A percentile compares a stretch with the other conserved stretches of the same genome.
Evolutionary conservation across 148 eudicot species (phyloP).

Genomic region (Bassia scoparia): DNA sequence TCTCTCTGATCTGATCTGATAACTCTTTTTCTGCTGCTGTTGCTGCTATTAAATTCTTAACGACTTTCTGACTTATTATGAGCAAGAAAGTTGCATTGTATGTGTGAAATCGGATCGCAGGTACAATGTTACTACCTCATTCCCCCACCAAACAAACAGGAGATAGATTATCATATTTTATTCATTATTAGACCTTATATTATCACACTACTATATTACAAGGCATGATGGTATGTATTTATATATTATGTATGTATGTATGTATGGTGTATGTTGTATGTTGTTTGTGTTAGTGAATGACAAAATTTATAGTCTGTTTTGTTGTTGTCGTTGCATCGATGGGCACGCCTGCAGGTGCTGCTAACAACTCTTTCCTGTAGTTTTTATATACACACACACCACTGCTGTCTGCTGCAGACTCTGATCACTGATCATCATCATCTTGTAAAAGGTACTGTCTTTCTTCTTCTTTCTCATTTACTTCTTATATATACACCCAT

Average conservation of each 20-base stretch:
- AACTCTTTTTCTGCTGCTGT: constrained; percentile 7
- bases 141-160: background rate
- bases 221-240: too few relatives aligned
- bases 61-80: constrained; percentile 10
- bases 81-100: background rate
- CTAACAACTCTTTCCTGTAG: constrained; percentile 11
- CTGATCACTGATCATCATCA: too few relatives aligned
- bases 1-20: constrained; percentile 1
- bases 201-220: too few relatives aligned
- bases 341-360: constrained; percentile 37
- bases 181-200: too few relatives aligned
- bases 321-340: constrained; percentile 35
- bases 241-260: too few relatives aligned
- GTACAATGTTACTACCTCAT: background rate
- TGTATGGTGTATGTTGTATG: too few relatives aligned
- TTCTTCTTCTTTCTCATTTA: constrained; percentile 6
- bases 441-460: constrained; percentile 32
- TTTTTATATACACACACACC: background rate
- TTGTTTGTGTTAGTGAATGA: too few relatives aligned
- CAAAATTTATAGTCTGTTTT: background rate
- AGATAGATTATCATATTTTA: too few relatives aligned
- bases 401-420: constrained; percentile 20
- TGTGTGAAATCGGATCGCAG: background rate
- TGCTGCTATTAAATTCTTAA: constrained; percentile 9
- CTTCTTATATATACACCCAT: background rate